Evolutionary conservation across 2,329 filamentous ascomycete species (phyloP), one percentile per base, ranked within the genome.

Genomic region (Ophiostoma angusticollis): DNA sequence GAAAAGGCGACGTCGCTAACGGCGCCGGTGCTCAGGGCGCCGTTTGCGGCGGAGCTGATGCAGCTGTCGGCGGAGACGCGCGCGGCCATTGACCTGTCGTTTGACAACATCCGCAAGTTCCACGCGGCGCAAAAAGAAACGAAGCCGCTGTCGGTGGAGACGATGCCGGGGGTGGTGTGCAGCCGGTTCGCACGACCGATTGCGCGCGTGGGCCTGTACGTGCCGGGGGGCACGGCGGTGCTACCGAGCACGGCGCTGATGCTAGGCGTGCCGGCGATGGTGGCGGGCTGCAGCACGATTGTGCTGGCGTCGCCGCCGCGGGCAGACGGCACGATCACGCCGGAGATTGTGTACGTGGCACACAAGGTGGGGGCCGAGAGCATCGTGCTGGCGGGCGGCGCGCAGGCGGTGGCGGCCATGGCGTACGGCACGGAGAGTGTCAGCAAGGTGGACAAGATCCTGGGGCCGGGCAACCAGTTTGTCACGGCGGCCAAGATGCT

Each of bases 401-500:
- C 89, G 1, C 91, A 98, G 63, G 91, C 91, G 31, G 79, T 98
- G 27, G 91, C 89, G 16, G 91, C 91, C 34, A 82, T 98, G 80
- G 91, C 91, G 2, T 98, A 98, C 62, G 91, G 91, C 34, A 98
- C 91, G 1, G 82, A 95, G 61, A 89, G 79, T 50, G 77, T 98
- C 36, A 84, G 70, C 59, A 98, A 98, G 66, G 91, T 98, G 7
- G 91, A 98, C 69, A 98, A 98, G 74, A 95, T 98, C 50, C 75
- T 96, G 11, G 91, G 91, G 0, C 91, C 91, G 3, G 91, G 91
- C 25, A 98, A 98, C 62, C 91, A 96, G 60, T 98, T 96, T 55
- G 91, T 98, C 29, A 98, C 91, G 0, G 91, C 91, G 1, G 91
- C 84, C 37, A 98, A 98, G 73, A 98, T 98, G 91, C 72, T 87